Evolutionary conservation across 1,139 yeast species (phyloP), one percentile per base, ranked within the genome.

Genomic region (Suhomyces coccinellae): DNA sequence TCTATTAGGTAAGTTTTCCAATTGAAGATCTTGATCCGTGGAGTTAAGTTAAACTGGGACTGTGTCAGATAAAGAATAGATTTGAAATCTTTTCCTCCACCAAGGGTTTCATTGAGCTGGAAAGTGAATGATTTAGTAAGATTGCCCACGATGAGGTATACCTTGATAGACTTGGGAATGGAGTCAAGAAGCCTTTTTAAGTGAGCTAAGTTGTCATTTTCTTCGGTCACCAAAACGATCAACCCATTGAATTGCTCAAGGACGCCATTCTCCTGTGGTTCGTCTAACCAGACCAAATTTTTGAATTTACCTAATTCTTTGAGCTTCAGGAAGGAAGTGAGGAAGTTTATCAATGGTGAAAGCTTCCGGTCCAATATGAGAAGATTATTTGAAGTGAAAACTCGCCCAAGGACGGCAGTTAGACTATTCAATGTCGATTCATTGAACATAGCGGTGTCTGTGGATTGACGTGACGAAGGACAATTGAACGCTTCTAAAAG

Each of bases 261-360:
- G 3, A 47, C 52, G 9, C 14, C 26, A 1, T 10, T n/a, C 6
- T 48, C 49, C 13, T 39, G 44, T 2, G 39, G 41, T 4, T 48
- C 50, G 13, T 56, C 56, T 15, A 87, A 69, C 87, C 90, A 85
- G 17, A 80, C 69, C 16, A 85, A 79, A 49, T 76, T 75, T 27
- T 73, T 77, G 42, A 87, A 81, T 40, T 83, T 69, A 9, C 82
- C 87, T 42, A 69, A 71, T 41, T 75, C 75, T 55, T 81, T 79
- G 40, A 86, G 70, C 16, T 67, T 64, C 48, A 77, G 73, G 61
- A 86, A 87, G 4, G 85, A 79, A 3, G 86, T 78, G 41, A 87
- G 66, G 33, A 72, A 69, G 55, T 88, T 83, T 49, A 87, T 69
- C 5, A 79, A 59, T 1, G 82, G 69, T 6, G 87, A 75, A 29